Evolutionary conservation across 257 asterid species (phyloP), one percentile per base, ranked within the genome.

Genomic region (Fraxinus americana): DNA sequence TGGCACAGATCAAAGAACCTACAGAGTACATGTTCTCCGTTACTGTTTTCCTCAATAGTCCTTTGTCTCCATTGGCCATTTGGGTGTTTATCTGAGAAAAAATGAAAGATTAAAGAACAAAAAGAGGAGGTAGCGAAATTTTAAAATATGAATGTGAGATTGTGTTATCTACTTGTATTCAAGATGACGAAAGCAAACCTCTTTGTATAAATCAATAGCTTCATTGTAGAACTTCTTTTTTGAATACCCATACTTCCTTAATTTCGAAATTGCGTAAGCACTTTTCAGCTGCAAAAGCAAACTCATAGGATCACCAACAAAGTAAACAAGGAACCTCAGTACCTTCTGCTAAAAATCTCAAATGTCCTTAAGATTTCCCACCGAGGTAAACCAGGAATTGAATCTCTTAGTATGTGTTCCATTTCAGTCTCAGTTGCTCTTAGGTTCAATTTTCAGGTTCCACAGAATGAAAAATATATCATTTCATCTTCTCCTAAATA

Each of bases 11-110:
- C 77, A 52, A 75, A 79, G 38, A 76, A 85, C 99, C 82, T 91
- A 94, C 99, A 65, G 99, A 92, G 86, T 89, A 90, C 99, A 94
- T 92, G 68, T 83, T 86, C 84, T 94, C 99, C 8, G 99, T 92
- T 73, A 87, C 98, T 76, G 72, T 80, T 88, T 89, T 94, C 84
- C 98, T 90, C 88, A 94, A 79, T 48, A 85, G 77, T 82, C 74
- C 85, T 81, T 92, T 94, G 87, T 93, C 95, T 78, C 99, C 97
- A 73, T 86, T 90, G 81, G 99, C 99, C 80, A 91, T 88, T 70
- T 78, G 94, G 66, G 86, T 81, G 85, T 89, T 95, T 88, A 95
- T 95, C 99, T 95, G 90, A 86, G 45, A 39, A 8, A 8, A 3
- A 39, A 9, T 7, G 45, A 43, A 12, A 41, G 27, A 57, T 35